phyloP scores from a whole-genome alignment of 2,329 filamentous ascomycete genomes.

The Aspergillus brasiliensis region DNA sequence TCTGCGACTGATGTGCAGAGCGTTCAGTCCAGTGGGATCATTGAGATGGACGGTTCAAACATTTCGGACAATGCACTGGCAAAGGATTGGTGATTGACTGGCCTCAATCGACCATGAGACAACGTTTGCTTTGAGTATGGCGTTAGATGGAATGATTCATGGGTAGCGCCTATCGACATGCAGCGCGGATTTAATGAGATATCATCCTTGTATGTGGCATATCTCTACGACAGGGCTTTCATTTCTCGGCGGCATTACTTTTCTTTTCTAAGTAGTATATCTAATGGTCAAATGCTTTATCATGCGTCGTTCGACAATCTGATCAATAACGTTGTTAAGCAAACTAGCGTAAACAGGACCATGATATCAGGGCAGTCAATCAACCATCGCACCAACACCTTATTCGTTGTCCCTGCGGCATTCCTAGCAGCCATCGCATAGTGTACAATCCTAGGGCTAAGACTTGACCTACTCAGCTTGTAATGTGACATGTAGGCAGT shows the following conservation, averaged over 20 bases:
- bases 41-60: slow-evolving; percentile 28
- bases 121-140: background rate
- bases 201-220: background rate
- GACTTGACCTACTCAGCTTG: slow-evolving; percentile 31
- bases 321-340: slow-evolving; percentile 4
- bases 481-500: slow-evolving; percentile 15
- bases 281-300: background rate
- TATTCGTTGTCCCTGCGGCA: background rate
- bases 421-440: slow-evolving; percentile 44
- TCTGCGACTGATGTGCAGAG: slow-evolving; percentile 38
- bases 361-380: slow-evolving; percentile 6
- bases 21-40: slow-evolving; percentile 37
- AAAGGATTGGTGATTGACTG: slow-evolving; percentile 21
- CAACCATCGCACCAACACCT: background rate
- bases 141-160: background rate
- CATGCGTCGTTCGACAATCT: background rate
- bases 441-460: slow-evolving; percentile 57
- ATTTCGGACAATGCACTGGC: slow-evolving; percentile 22
- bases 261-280: background rate
- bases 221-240: background rate
- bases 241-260: background rate
- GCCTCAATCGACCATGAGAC: background rate
- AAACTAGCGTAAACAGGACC: slow-evolving; percentile 21
- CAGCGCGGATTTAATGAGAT: background rate
- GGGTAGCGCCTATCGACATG: background rate